Evolutionary conservation across 495 filamentous ascomycete genomes (phyloP).

Genomic region (Penicillium cataractarum): DNA sequence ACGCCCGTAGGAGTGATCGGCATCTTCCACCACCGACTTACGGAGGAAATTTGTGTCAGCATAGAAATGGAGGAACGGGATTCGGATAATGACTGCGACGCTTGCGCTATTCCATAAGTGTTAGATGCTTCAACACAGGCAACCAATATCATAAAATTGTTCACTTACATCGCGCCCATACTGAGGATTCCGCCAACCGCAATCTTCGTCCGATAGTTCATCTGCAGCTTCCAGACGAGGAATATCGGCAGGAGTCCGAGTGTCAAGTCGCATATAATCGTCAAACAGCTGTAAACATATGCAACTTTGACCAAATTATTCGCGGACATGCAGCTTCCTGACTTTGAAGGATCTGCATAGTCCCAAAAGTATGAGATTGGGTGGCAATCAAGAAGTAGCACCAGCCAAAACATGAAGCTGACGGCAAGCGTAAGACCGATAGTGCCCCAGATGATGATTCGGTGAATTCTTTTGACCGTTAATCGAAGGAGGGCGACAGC

Average conservation of each 20-base stretch:
- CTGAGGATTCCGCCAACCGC: slow-evolving; percentile 30
- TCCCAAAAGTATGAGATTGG: slow-evolving; percentile 3
- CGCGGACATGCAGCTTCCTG: neutral
- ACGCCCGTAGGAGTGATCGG: too few species aligned
- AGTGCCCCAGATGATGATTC: neutral
- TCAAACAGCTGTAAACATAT: slow-evolving; percentile 3
- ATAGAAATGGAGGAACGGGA: neutral
- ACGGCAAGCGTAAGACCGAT: neutral
- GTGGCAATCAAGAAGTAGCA: neutral
- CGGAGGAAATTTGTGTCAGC: slow-evolving; percentile 1
- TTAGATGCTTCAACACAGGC: neutral
- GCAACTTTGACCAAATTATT: neutral
- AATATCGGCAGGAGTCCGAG: neutral
- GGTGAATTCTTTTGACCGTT: slow-evolving; percentile 11
- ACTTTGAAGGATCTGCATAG: neutral
- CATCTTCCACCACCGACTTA: neutral
- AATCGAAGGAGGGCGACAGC: slow-evolving; percentile 40
- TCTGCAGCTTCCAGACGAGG: slow-evolving; percentile 23
- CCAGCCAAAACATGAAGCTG: neutral
- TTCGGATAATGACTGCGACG: neutral
- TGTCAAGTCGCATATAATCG: neutral
- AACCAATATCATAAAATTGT: neutral
- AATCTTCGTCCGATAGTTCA: slow-evolving; percentile 33
- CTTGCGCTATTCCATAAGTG: neutral
- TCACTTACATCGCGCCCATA: neutral